Percentiles rank a stretch among this genome's conserved stretches.
Conservation (phyloP, 2,329 filamentous ascomycete genomes). For the Xylariaceae sp. region DNA sequence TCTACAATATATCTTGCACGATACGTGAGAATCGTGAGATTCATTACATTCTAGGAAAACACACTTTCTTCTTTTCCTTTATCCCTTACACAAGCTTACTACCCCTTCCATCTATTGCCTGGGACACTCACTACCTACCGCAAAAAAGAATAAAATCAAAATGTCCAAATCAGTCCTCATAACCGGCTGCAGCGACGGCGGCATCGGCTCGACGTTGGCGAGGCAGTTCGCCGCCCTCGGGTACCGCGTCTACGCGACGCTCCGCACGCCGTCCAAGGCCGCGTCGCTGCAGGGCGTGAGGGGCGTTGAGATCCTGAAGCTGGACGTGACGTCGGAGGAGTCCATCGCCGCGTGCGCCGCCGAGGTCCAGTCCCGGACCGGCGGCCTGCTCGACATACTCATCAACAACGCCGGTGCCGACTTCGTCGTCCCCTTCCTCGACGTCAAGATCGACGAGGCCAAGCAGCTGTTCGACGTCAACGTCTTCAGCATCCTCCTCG, state of each 20-base stretch:
- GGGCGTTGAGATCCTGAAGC: background rate
- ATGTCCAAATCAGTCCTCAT: conserved; percentile 8
- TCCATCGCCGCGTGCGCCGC: conserved; percentile 1
- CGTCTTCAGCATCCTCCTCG: background rate
- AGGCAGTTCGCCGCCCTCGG: background rate
- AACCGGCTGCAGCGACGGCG: conserved; percentile 10
- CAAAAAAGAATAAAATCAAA: background rate
- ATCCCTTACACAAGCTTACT: too few species aligned
- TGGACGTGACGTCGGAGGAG: conserved; percentile 1
- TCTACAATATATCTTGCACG: too few species aligned
- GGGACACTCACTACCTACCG: background rate
- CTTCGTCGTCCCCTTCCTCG: conserved; percentile 10
- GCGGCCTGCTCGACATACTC: conserved; percentile 7
- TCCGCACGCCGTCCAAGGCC: conserved; percentile 2
- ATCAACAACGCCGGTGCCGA: conserved; percentile 12
- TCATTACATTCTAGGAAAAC: too few species aligned
- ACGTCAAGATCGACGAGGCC: conserved; percentile 3
- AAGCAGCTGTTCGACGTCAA: conserved; percentile 8
- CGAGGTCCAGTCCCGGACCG: background rate
- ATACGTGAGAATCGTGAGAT: too few species aligned
- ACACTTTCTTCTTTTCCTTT: too few species aligned
- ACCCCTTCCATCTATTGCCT: too few species aligned
- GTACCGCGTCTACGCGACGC: conserved; percentile 8
- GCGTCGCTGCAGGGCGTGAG: background rate
- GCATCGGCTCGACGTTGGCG: conserved; percentile 4